Evolutionary conservation across 768 basidiomycete genomes (phyloP), one percentile per base, ranked within the genome.

Genomic region (Suillus discolor): DNA sequence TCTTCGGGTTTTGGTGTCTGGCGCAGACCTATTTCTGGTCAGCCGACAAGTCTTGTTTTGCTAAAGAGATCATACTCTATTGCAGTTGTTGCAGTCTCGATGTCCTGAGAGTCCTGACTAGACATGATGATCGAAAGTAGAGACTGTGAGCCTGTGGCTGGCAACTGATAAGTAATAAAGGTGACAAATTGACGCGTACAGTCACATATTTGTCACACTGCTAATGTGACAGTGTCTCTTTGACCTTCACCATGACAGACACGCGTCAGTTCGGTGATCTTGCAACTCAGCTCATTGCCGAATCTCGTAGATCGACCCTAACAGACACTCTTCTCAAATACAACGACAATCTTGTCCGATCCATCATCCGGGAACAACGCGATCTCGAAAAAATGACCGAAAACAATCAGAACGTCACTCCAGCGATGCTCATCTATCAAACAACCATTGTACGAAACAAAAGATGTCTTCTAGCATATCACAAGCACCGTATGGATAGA

Each of bases 381-480:
- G 90, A 92, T 71, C 90, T 99, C 67, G 91, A 94, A 73, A 84
- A 82, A 63, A 74, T 81, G 68, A 77, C 75, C 12, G 83, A 83
- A 68, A 72, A 76, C 61, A 74, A 80, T 44, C 79, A 87, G 60
- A 86, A 87, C 3, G 71, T 83, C 64, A 77, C 83, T 25, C 81
- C 82, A 23, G 85, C 89, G 23, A 80, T 96, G 67, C 85, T 94
- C 71, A 87, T 98, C 72, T 89, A 92, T 74, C 94, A 97, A 77
- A 93, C 96, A 9, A 89, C 93, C 44, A 91, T 97, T 70, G 83
- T 89, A 47, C 88, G 96, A 67, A 97, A 99, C 83, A 97, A 97
- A 76, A 91, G 97, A n/a, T 95, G 94, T 75, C 84, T 99, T 4
- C 86, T 98, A 54, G 95, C 94, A 0, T 99, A 99, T 78, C 94